Evolutionary conservation across 2,329 filamentous ascomycete genomes (phyloP), one percentile per base, ranked within the genome.

Genomic region (Fusarium oligoseptatum): DNA sequence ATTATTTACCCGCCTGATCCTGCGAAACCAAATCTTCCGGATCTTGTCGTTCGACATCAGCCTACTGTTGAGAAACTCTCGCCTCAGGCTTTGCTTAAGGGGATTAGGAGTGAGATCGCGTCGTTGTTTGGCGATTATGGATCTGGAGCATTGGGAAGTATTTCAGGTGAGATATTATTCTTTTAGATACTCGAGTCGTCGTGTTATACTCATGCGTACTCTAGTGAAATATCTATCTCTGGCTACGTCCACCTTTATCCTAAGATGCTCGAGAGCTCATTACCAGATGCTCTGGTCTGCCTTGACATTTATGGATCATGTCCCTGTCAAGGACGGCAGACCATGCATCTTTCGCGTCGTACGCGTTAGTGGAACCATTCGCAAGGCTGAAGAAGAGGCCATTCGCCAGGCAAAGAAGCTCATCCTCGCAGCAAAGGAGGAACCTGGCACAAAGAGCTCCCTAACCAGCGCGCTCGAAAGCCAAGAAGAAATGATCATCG

Each of bases 191-290:
- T 37, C 6, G 12, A 50, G 17, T 48, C 9, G 8, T 11, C 14
- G 22, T 10, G 43, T 17, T n/a, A 12, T 52, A 6, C 27, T 52
- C 4, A 52, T 27, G 9, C 3, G 36, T 17, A 52, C 24, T 36
- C 7, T 22, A 96, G 94, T 99, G 63, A 98, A 98, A 86, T 99
- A 99, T 82, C 88, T 97, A 61, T 98, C 95, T 1, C 88, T 92
- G 4, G 93, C 95, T n/a, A 99, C 97, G 0, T 97, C 94, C 7
- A 99, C 96, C 1, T 95, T 96, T 64, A 99, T 99, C 70, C 87
- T 99, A 43, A 91, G 94, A 72, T 94, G 95, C 74, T 91, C 94
- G 4, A 92, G 97, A 67, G 91, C 92, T 17, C 92, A 97, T 75
- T 97, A 95, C 81, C 90, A 94, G 56, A 89, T 98, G 72, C 92